These are phyloP conservation scores for Colletotrichum sp. DNA, from an alignment of 2,329 filamentous ascomycete species.

Conservation along the genomic window DNA sequence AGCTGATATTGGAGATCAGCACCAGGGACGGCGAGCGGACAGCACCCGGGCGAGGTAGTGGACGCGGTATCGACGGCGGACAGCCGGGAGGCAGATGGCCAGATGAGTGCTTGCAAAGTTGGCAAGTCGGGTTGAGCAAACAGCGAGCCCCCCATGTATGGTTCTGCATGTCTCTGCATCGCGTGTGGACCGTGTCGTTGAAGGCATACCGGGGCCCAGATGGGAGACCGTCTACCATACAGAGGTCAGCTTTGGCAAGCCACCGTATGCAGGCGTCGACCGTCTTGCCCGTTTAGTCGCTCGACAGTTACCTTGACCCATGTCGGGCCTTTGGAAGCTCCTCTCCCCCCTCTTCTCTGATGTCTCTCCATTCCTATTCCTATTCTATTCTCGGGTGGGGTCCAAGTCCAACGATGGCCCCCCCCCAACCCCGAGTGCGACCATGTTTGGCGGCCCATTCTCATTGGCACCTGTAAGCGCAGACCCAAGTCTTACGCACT, in stretches of 20 bases:
- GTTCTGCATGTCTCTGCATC: constrained; percentile 22
- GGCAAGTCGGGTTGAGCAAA: constrained; percentile 16
- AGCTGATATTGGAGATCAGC: constrained; percentile 2
- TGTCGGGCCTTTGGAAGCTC: constrained; percentile 27
- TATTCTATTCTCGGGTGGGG: constrained; percentile 24
- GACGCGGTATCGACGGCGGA: constrained; percentile 5
- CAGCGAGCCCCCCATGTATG: background rate
- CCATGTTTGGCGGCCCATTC: constrained; percentile 28
- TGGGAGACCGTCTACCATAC: background rate
- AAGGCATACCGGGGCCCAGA: constrained; percentile 18
- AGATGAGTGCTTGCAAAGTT: constrained; percentile 2
- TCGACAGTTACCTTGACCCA: constrained; percentile 29
- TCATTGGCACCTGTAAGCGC: constrained; percentile 57
- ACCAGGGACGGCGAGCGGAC: background rate
- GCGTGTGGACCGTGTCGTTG: constrained; percentile 24
- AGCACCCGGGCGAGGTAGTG: background rate
- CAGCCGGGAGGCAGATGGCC: constrained; percentile 13
- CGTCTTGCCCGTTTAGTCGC: constrained; percentile 36
- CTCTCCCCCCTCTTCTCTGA: background rate
- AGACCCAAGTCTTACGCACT: constrained; percentile 26
- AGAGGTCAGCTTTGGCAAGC: constrained; percentile 18
- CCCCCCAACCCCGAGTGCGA: constrained; percentile 23
- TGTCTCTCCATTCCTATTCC: constrained; percentile 14
- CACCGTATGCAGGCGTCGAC: constrained; percentile 30
- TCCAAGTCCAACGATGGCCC: constrained; percentile 11